Conservation (phyloP, 2,329 filamentous ascomycete species). For the Pseudogymnoascus sp. region DNA sequence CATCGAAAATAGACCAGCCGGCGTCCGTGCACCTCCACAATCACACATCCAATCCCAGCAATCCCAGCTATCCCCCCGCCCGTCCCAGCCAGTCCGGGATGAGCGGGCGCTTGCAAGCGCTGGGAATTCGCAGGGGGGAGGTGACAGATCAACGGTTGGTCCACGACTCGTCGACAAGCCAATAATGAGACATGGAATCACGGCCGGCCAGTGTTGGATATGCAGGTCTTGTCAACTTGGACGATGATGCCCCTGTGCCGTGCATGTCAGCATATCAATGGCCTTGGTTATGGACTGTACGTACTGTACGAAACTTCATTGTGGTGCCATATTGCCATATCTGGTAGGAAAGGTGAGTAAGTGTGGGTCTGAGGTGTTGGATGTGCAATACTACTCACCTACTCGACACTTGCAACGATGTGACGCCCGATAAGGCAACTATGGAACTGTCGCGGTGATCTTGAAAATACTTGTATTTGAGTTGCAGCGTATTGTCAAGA, state of each 20-base stretch:
- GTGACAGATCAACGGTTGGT: conserved; percentile 4
- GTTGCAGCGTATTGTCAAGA: not conserved
- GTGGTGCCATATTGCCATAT: not conserved
- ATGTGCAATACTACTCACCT: not conserved
- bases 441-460: not conserved
- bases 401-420: not conserved
- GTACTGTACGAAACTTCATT: not conserved
- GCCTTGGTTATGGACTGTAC: not conserved
- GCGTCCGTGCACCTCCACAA: not conserved
- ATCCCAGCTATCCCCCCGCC: not conserved
- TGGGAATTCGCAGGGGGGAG: not conserved
- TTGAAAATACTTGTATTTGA: not conserved
- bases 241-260: not conserved
- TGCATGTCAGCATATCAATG: not conserved
- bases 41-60: not conserved
- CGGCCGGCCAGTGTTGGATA: conserved; percentile 5
- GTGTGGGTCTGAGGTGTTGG: not conserved
- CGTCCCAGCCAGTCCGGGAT: not conserved
- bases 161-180: not conserved
- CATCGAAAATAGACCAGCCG: not conserved
- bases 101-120: conserved; percentile 4
- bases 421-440: conserved; percentile 3
- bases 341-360: not conserved
- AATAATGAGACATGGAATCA: not conserved
- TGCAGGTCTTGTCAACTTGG: not conserved